Conservation (phyloP, 805 yeast genomes). For the Phaffomyces opuntiae region DNA sequence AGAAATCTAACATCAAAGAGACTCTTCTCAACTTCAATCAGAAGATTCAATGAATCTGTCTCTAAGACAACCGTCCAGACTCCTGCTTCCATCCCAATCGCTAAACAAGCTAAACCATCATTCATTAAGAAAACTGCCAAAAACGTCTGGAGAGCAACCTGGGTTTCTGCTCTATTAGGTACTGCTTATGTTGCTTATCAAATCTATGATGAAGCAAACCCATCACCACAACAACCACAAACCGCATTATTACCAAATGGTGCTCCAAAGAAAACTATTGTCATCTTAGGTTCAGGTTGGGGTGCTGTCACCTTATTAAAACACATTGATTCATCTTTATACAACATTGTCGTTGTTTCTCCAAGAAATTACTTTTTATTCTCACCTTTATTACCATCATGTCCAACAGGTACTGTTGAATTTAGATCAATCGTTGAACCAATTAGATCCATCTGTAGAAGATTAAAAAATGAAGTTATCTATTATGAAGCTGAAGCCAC, state of each 20-base stretch:
- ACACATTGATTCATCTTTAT: constrained; percentile 77
- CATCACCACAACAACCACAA: constrained; percentile 55
- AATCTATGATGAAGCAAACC: constrained; percentile 56
- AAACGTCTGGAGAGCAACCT: constrained; percentile 38
- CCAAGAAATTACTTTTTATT: constrained; percentile 92
- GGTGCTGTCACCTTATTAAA: constrained; percentile 84
- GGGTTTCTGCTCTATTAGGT: constrained; percentile 43
- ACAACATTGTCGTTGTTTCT: constrained; percentile 82
- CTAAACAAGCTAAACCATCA: constrained; percentile 13
- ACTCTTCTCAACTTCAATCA: constrained; percentile 6
- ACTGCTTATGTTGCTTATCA: constrained; percentile 56
- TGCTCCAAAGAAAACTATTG: constrained; percentile 37
- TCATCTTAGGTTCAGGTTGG: constrained; percentile 88
- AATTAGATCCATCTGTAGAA: constrained; percentile 78
- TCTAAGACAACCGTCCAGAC: constrained; percentile 1
- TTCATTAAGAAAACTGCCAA: constrained; percentile 18
- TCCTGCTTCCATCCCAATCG: not conserved
- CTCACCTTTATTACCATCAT: constrained; percentile 89
- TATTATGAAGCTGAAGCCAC: constrained; percentile 91
- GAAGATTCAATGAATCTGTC: constrained; percentile 5
- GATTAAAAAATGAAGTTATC: constrained; percentile 65
- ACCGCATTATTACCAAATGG: constrained; percentile 44
- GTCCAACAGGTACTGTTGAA: constrained; percentile 86
- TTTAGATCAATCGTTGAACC: constrained; percentile 95
- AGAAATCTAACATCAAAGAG: constrained; percentile 5